Evolutionary conservation across 169 alveolate species (phyloP), one percentile per base, ranked within the genome.

Genomic region (Eimeria brunetti): DNA sequence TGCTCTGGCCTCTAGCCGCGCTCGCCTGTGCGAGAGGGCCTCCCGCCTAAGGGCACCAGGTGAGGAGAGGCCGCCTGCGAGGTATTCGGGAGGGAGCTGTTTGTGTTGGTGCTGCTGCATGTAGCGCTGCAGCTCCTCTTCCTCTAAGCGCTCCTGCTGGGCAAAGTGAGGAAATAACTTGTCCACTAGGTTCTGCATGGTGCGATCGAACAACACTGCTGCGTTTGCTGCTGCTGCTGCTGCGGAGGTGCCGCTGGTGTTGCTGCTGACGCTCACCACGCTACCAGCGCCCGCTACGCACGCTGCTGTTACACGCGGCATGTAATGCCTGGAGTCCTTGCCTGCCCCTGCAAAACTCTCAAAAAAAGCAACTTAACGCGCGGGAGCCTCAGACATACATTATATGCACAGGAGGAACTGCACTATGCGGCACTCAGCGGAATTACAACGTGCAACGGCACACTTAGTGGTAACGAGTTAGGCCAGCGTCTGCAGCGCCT

Each of bases 121-220:
- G 75, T 30, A 91, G 22, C 95, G 81, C 58, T 64, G 76, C 76
- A 95, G 95, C 85, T 89, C 94, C 91, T 88, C 95, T 36, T 71
- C 80, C 60, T 95, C 96, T 22, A 89, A 71, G 33, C 69, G 51
- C 56, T 96, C 97, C 64, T 83, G 91, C 36, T 53, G 88, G 24
- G 96, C 84, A 80, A 96, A 96, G 60, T 96, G 96, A 22, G 97
- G 97, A 67, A 96, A 94, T 30, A 96, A 80, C 88, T 96, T 96
- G 80, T 96, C 97, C 24, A 96, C 96, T 1, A 96, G 80, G 53
- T 96, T 96, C 81, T 96, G 97, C 81, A 96, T 93, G 18, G 96
- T 91, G 38, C 97, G 96, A 62, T 96, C 97, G 58, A 94, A 96
- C 44, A 91, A 62, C 22, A 91, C 95, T n/a, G 95, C 89, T 7